These are phyloP conservation scores for Boletales sp. DNA, from an alignment of 768 basidiomycete species.

Conservation along the genomic window DNA sequence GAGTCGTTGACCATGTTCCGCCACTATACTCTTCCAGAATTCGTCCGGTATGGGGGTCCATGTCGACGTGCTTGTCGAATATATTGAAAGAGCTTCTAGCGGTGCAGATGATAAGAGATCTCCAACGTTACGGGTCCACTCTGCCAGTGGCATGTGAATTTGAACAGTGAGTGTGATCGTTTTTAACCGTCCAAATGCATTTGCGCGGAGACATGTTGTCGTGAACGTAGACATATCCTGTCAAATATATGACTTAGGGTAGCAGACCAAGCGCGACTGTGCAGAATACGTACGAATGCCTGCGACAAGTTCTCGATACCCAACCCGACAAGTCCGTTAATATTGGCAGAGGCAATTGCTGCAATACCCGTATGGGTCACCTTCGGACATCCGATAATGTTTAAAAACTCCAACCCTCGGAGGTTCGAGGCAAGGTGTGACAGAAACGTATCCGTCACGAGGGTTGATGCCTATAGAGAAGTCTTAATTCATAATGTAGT, in stretches of 20 bases:
- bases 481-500: neutral
- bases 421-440: conserved; percentile 48
- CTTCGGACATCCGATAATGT: conserved; percentile 64
- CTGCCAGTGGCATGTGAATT: conserved; percentile 30
- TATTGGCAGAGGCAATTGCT: conserved; percentile 44
- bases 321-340: conserved; percentile 47
- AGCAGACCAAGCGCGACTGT: neutral
- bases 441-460: conserved; percentile 57
- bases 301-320: conserved; percentile 61
- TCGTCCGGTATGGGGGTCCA: conserved; percentile 39
- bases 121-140: conserved; percentile 45
- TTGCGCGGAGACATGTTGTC: conserved; percentile 30
- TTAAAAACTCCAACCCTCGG: conserved; percentile 49
- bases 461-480: conserved; percentile 45
- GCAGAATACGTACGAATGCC: conserved; percentile 46
- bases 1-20: conserved; percentile 49
- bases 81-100: conserved; percentile 60
- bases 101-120: conserved; percentile 46
- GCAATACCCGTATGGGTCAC: conserved; percentile 61
- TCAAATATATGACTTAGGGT: neutral
- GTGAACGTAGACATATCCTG: conserved; percentile 56
- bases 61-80: conserved; percentile 43
- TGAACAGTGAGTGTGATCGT: conserved; percentile 58
- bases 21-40: conserved; percentile 52
- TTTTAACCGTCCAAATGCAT: conserved; percentile 41